A percentile compares a stretch with the other conserved stretches of the same genome.
Conservation (phyloP, 331 rosid species). For the Arachis monticola region DNA sequence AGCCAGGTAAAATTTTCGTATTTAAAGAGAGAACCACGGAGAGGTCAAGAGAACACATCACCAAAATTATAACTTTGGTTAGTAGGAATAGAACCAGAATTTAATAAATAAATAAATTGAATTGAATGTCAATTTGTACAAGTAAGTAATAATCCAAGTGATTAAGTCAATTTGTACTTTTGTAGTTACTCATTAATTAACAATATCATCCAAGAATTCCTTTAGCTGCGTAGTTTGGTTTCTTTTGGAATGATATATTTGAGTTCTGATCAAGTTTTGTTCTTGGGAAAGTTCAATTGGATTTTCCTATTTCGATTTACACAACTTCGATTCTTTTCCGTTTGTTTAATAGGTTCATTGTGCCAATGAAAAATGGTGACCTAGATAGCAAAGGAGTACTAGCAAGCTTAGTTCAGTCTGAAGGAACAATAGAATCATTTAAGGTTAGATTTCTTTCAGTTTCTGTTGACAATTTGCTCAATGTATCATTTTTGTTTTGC, state of each 20-base stretch:
- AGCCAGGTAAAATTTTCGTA: conserved; percentile 61
- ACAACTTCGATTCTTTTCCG: conserved; percentile 21
- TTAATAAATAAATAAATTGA: conserved; percentile 14
- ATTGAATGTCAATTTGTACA: conserved; percentile 8
- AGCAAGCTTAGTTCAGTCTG: conserved; percentile 62
- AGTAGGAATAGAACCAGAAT: not conserved
- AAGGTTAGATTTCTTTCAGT: conserved; percentile 60
- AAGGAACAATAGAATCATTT: conserved; percentile 84
- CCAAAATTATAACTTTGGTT: not conserved
- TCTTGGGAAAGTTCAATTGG: conserved; percentile 20
- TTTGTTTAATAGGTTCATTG: conserved; percentile 63
- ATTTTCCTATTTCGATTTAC: not conserved
- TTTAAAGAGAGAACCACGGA: not conserved
- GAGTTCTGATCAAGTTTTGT: conserved; percentile 14
- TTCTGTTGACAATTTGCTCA: conserved; percentile 16
- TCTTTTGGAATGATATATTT: conserved; percentile 32
- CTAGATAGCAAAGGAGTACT: conserved; percentile 85
- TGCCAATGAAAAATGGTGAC: conserved; percentile 90
- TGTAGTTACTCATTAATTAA: conserved; percentile 29
- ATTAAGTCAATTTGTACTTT: conserved; percentile 22
- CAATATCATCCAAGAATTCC: conserved; percentile 7
- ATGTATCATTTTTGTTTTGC: conserved; percentile 8
- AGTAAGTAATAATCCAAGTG: conserved; percentile 18
- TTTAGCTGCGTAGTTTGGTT: conserved; percentile 10
- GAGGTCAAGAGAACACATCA: not conserved